phyloP scores from a whole-genome alignment of 2,329 filamentous ascomycete genomes.

The Knufia petricola region DNA sequence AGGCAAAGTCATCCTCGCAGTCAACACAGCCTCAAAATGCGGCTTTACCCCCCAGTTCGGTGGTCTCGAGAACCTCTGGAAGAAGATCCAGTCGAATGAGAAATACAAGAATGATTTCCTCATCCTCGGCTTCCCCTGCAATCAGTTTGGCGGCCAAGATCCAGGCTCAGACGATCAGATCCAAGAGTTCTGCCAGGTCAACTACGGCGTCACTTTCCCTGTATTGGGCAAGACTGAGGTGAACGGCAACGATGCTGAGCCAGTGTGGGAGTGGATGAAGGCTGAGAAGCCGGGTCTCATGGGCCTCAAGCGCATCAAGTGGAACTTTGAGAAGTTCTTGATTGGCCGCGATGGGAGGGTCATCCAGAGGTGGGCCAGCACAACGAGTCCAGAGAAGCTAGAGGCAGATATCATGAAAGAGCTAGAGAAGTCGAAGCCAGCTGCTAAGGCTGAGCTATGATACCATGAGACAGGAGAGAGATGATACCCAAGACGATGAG shows the following conservation, averaged over 20 bases:
- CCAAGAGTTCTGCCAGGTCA: conserved; percentile 77
- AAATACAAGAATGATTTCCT: conserved; percentile 67
- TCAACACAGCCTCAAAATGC: conserved; percentile 98
- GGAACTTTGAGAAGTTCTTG: conserved; percentile 99
- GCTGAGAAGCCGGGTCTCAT: conserved; percentile 66
- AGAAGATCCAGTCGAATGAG: conserved; percentile 50
- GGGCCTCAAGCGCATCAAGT: conserved; percentile 84
- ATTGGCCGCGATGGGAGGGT: conserved; percentile 78
- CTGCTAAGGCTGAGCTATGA: conserved; percentile 22
- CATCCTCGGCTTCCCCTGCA: conserved; percentile 95
- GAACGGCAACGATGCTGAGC: conserved; percentile 73
- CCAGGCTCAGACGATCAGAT: conserved; percentile 74
- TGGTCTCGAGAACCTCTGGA: conserved; percentile 84
- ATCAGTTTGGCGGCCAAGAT: conserved; percentile 90
- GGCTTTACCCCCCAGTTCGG: conserved; percentile 95
- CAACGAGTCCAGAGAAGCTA: conserved; percentile 72
- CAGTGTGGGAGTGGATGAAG: conserved; percentile 69
- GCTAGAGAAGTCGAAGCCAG: conserved; percentile 48
- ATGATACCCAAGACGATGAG: neutral
- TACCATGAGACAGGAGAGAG: neutral
- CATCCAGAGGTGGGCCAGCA: conserved; percentile 76
- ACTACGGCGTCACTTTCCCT: conserved; percentile 90
- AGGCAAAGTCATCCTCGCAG: conserved; percentile 87
- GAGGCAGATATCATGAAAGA: conserved; percentile 68
- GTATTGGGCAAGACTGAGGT: conserved; percentile 88